phyloP scores from a whole-genome alignment of 2,329 filamentous ascomycete genomes.

The Paraconiothyrium sp. region DNA sequence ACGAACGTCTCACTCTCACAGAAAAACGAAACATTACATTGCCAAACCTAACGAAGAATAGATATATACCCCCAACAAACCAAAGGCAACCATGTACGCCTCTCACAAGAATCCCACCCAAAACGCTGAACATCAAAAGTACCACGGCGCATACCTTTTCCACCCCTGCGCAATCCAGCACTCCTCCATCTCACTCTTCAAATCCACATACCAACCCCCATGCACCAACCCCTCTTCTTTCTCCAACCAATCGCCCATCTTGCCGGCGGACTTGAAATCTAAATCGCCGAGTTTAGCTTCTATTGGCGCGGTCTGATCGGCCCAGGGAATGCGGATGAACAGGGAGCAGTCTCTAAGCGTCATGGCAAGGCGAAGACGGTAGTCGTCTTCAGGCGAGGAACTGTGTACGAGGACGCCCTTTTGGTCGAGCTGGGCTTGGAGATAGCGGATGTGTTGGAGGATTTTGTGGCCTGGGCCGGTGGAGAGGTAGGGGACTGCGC shows the following conservation, averaged over 20 bases:
- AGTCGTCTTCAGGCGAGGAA: slow-evolving; percentile 16
- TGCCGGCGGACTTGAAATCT: slow-evolving; percentile 56
- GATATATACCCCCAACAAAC: background rate
- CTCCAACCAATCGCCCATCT: slow-evolving; percentile 52
- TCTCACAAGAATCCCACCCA: background rate
- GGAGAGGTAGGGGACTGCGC: slow-evolving; percentile 36
- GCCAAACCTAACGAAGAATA: background rate
- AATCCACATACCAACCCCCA: slow-evolving; percentile 52
- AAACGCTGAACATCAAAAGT: slow-evolving; percentile 9
- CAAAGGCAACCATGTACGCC: background rate
- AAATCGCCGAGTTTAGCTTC: slow-evolving; percentile 58
- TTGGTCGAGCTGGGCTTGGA: slow-evolving; percentile 52
- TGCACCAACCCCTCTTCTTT: slow-evolving; percentile 52
- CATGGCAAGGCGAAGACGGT: slow-evolving; percentile 52
- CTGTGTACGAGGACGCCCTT: slow-evolving; percentile 36
- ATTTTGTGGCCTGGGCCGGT: slow-evolving; percentile 47
- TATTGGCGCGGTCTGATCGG: slow-evolving; percentile 27
- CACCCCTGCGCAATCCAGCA: slow-evolving; percentile 20
- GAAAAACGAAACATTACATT: background rate
- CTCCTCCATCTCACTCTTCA: slow-evolving; percentile 5
- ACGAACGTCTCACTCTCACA: background rate
- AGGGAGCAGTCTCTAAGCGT: slow-evolving; percentile 59
- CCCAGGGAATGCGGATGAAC: slow-evolving; percentile 47
- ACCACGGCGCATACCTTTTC: slow-evolving; percentile 16
- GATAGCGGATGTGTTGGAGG: slow-evolving; percentile 46